Percentiles rank a stretch among this genome's conserved stretches.
These are phyloP conservation scores for Chlorella vulgaris DNA, from an alignment of 139 green algal species.

Conservation along the genomic window DNA sequence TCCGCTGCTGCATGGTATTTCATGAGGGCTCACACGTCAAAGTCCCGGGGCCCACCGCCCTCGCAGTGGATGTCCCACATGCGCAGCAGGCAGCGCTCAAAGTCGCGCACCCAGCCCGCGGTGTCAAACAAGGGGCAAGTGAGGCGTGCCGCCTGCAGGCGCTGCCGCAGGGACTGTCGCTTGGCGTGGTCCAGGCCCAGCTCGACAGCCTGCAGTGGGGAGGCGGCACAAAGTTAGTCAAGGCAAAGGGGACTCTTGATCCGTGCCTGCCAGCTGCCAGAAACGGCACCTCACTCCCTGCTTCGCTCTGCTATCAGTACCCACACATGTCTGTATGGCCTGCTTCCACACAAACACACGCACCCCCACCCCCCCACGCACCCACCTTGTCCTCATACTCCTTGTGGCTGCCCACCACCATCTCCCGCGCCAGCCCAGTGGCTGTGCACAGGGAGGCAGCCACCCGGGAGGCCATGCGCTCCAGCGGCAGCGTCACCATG, in stretches of 20 bases:
- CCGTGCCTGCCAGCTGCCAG: too few species aligned
- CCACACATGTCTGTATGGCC: too few species aligned
- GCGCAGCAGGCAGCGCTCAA: constrained; percentile 73
- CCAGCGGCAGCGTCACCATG: constrained; percentile 87
- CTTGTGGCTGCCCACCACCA: constrained; percentile 69
- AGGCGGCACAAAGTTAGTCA: background rate
- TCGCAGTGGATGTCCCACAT: constrained; percentile 89
- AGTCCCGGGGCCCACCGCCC: constrained; percentile 59
- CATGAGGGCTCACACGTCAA: constrained; percentile 50
- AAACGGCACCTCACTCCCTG: too few species aligned
- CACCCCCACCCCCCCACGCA: background rate
- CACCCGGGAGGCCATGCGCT: constrained; percentile 89
- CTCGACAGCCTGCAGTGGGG: constrained; percentile 57
- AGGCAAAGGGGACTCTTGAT: too few species aligned
- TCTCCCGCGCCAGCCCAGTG: constrained; percentile 73
- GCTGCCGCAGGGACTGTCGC: constrained; percentile 55
- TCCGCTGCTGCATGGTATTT: too few species aligned
- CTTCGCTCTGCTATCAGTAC: too few species aligned
- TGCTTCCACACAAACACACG: too few species aligned
- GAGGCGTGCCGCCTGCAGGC: constrained; percentile 58
- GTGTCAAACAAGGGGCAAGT: constrained; percentile 91
- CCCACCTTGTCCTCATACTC: constrained; percentile 75
- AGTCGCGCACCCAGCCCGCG: constrained; percentile 71
- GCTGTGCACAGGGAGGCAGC: constrained; percentile 78
- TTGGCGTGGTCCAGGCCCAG: constrained; percentile 64